Evolutionary conservation across 495 filamentous ascomycete species (phyloP).

Genomic region (Penicillium crystallinum): DNA sequence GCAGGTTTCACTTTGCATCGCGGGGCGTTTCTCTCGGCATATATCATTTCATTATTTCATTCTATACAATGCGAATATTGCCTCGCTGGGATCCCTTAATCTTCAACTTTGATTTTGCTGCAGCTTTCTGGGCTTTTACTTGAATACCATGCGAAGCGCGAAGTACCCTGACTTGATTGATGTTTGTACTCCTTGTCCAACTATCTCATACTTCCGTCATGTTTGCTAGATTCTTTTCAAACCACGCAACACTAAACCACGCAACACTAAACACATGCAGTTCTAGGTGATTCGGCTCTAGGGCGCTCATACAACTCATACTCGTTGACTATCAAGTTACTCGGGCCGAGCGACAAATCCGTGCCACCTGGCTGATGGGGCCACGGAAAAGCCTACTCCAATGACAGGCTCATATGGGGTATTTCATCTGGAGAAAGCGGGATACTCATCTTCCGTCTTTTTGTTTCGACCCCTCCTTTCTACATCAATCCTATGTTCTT

Average conservation of each 20-base stretch:
- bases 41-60: constrained; percentile 3
- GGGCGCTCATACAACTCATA: background rate
- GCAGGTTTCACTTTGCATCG: constrained; percentile 12
- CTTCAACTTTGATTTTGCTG: background rate
- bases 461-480: background rate
- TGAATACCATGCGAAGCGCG: too few relatives aligned
- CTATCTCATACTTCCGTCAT: background rate
- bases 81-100: constrained; percentile 1
- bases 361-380: background rate
- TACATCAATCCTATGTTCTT: background rate
- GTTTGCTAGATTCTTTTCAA: background rate
- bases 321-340: background rate
- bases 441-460: background rate
- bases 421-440: background rate
- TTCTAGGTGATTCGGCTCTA: background rate
- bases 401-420: background rate
- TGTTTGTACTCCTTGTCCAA: too few relatives aligned
- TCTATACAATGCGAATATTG: background rate
- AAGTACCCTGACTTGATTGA: too few relatives aligned
- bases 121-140: background rate
- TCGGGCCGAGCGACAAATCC: background rate
- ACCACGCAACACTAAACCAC: too few relatives aligned
- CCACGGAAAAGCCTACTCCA: background rate
- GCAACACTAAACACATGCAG: background rate
- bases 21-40: constrained; percentile 13